Evolutionary conservation across 352 stramenopile species (phyloP).

Genomic region (Phytophthora cactorum): DNA sequence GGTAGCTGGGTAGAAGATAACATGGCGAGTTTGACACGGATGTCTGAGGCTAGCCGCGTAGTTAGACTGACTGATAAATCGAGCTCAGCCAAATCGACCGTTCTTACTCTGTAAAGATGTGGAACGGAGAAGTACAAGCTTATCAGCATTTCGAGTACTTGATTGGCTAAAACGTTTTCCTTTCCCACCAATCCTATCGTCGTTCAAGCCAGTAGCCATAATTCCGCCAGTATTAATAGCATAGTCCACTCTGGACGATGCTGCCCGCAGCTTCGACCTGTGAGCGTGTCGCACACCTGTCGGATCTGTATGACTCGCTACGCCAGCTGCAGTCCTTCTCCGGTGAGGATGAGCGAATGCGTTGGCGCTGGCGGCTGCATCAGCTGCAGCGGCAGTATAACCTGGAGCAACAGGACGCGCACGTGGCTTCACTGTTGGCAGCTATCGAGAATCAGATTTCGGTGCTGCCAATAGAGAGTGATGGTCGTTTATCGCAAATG

Average conservation of each 20-base stretch:
- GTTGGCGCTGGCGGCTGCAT: conserved; percentile 46
- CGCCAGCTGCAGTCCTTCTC: conserved; percentile 26
- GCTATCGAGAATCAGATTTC: conserved; percentile 44
- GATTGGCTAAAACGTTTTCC: not conserved
- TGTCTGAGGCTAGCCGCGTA: too few relatives aligned
- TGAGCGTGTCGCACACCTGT: conserved; percentile 31
- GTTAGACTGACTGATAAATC: too few relatives aligned
- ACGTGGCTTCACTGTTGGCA: conserved; percentile 32
- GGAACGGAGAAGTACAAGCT: too few relatives aligned
- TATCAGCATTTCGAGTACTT: too few relatives aligned
- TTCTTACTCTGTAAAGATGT: too few relatives aligned
- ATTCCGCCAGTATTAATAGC: conserved; percentile 14
- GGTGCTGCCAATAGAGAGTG: conserved; percentile 31
- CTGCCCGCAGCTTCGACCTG: conserved; percentile 17
- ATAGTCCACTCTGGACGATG: conserved; percentile 11
- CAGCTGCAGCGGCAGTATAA: conserved; percentile 44
- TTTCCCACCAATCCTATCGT: conserved; percentile 19
- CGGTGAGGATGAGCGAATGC: conserved; percentile 44
- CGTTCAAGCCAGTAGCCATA: conserved; percentile 16
- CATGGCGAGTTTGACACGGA: too few relatives aligned
- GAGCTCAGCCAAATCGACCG: too few relatives aligned
- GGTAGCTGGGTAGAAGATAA: too few relatives aligned
- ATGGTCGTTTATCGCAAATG: conserved; percentile 11
- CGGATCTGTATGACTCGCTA: conserved; percentile 35
- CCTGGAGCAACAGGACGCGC: conserved; percentile 26